Base-by-base conservation (phyloP, 208 protist genomes). In the Trypanosoma brucei region DNA sequence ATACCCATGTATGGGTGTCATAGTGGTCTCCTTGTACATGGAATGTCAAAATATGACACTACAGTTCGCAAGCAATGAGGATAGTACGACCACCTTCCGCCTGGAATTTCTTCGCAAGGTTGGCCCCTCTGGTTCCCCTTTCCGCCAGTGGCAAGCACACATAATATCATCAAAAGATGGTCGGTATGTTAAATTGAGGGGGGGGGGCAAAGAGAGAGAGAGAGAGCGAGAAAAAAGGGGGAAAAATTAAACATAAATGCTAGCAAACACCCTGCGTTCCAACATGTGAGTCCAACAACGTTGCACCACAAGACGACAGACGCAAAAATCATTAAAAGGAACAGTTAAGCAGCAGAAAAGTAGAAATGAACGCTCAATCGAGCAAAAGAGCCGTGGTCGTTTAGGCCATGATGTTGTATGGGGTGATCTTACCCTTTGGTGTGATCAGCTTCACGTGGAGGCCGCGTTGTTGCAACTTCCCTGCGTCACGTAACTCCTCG, bases 391-490 rank as follows among this genome's bases (percentile, higher is more conserved):
- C 8, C 11, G 42, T 6, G 6, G 9, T 7, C 54, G 13, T 44
- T 73, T 78, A 79, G n/a, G 72, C 76, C 66, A 84, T 82, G 54
- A 79, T 62, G 72, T 90, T 90, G 67, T 64, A 61, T 45, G 55
- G 67, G 64, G 78, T 88, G 79, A 93, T 90, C 72, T 84, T 86
- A 59, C 86, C 86, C 83, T 88, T 92, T 63, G 79, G 67, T 59
- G 50, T 59, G 78, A 92, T 87, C 61, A 77, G 9, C 79, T 88
- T 88, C 73, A 73, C 78, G 79, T 91, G 84, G 50, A 60, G 81
- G 48, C 78, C 80, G 62, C 81, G 80, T 59, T 87, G 66, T 76
- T 90, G 77, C 37, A 90, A 61, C 77, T 84, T 86, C 62, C 78
- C 81, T 37, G 62, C 75, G 42, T 82, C 78, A 48, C 76, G 77